Conservation (phyloP, 352 stramenopile species). For the Pythium aquatile region DNA sequence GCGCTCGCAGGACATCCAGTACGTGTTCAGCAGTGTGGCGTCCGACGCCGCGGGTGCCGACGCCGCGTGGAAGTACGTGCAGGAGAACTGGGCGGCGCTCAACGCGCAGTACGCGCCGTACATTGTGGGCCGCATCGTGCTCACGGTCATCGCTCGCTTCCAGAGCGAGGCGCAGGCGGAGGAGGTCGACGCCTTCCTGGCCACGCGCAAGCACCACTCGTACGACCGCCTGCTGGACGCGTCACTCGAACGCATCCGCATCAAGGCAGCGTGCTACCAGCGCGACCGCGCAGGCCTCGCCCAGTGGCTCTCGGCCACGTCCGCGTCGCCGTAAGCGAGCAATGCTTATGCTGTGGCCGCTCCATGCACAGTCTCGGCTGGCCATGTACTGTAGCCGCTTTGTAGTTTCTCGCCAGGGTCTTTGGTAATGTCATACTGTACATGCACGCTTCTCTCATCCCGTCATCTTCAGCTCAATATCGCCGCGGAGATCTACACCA, state of each 20-base stretch:
- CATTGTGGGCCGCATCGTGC: constrained; percentile 70
- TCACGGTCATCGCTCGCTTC: constrained; percentile 58
- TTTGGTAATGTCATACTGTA: background rate
- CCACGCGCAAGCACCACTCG: constrained; percentile 60
- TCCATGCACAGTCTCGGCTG: too few relatives aligned
- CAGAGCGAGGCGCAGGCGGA: constrained; percentile 51
- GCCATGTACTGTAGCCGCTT: too few relatives aligned
- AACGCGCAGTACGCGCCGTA: constrained; percentile 61
- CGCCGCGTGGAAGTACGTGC: constrained; percentile 72
- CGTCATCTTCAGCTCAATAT: too few relatives aligned
- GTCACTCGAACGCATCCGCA: constrained; percentile 71
- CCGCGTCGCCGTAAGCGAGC: constrained; percentile 17
- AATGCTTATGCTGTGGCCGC: background rate
- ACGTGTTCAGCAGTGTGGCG: constrained; percentile 73
- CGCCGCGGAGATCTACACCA: too few relatives aligned
- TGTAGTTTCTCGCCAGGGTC: background rate
- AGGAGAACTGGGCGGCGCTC: constrained; percentile 63
- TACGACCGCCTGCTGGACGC: constrained; percentile 67
- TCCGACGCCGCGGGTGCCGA: constrained; percentile 46
- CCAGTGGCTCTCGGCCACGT: constrained; percentile 44
- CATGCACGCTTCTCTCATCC: too few relatives aligned
- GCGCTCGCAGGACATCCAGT: constrained; percentile 83
- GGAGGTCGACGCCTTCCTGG: constrained; percentile 63
- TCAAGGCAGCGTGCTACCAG: constrained; percentile 60
- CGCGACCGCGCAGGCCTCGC: constrained; percentile 53